Percentiles rank a stretch among this genome's conserved stretches.
phyloP scores from a whole-genome alignment of 352 stramenopile genomes.

The Peronospora tabacina region DNA sequence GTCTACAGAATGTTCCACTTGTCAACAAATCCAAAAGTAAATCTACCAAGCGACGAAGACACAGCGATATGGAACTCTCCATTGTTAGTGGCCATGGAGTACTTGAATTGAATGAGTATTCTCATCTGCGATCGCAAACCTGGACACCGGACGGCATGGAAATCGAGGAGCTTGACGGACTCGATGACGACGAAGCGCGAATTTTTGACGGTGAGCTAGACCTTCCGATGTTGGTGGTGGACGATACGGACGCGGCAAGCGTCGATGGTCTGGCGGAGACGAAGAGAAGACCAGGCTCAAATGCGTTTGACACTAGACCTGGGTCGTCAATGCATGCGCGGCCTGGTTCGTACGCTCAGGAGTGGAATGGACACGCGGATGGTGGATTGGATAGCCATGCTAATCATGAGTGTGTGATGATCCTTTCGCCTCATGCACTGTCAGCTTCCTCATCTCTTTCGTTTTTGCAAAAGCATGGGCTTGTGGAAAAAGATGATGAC shows the following conservation, averaged over 20 bases:
- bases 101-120: slow-evolving; percentile 4
- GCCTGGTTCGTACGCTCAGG: slow-evolving; percentile 20
- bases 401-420: slow-evolving; percentile 22
- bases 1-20: slow-evolving; percentile 43
- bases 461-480: slow-evolving; percentile 27
- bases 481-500: slow-evolving; percentile 26
- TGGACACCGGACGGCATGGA: slow-evolving; percentile 24
- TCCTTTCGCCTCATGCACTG: slow-evolving; percentile 26
- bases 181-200: slow-evolving; percentile 14
- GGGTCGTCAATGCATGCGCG: slow-evolving; percentile 15
- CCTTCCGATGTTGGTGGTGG: slow-evolving; percentile 31
- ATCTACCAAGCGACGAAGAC: slow-evolving; percentile 17
- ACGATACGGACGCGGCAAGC: slow-evolving; percentile 29
- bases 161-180: slow-evolving; percentile 23
- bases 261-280: slow-evolving; percentile 29
- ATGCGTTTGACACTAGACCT: slow-evolving; percentile 15
- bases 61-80: slow-evolving; percentile 16
- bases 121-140: slow-evolving; percentile 14
- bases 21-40: slow-evolving; percentile 28
- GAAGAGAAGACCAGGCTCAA: slow-evolving; percentile 16
- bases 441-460: slow-evolving; percentile 32
- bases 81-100: slow-evolving; percentile 1
- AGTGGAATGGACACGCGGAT: slow-evolving; percentile 23
- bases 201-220: slow-evolving; percentile 14
- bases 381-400: slow-evolving; percentile 17